Base-by-base conservation (phyloP, 495 filamentous ascomycete genomes). In the Tuber brumale region DNA sequence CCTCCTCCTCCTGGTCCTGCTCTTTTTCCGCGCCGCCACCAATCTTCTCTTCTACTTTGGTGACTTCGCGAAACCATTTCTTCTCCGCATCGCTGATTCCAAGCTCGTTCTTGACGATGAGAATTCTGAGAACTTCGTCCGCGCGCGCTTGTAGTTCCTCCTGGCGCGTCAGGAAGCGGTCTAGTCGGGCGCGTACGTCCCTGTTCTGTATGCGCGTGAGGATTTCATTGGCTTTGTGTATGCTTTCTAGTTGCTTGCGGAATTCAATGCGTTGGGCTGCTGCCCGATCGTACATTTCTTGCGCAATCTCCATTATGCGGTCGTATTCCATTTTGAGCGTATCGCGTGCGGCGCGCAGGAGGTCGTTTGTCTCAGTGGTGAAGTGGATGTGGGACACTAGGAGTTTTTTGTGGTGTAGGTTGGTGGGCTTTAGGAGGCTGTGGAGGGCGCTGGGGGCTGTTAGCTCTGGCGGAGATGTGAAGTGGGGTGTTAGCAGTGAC, bases 221-320 rank as follows among this genome's bases (percentile, higher is more conserved):
- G 9, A 72, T 73, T 66, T 79, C 72, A 14, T 57, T 45, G 12
- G 82, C 74, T 12, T 74, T 76, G 48, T 77, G 71, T n/a, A 83
- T 76, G 19, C 74, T 77, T 43, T 79, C 73, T 0, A 83, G 44
- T 69, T 83, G 82, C 39, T 79, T 81, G 37, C 73, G 74, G 75
- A 79, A 83, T 73, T 81, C 79, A 42, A 80, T 77, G 19, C 77
- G 79, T 70, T 83, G 82, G 10, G 76, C 57, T 21, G 81, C 76
- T 7, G 81, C 81, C 39, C 79, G 81, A 42, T 83, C 76, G 45
- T 83, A 79, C 76, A 83, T 77, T 51, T 79, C 76, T 69, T 83
- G 82, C 18, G 81, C 81, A 16, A 70, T 79, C 45, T 76, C 73
- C 76, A 81, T 83, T 35, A 81, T 75, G n/a, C 73, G 70, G 44